phyloP scores from a whole-genome alignment of 2,329 filamentous ascomycete species.

The Penicillium palitans region DNA sequence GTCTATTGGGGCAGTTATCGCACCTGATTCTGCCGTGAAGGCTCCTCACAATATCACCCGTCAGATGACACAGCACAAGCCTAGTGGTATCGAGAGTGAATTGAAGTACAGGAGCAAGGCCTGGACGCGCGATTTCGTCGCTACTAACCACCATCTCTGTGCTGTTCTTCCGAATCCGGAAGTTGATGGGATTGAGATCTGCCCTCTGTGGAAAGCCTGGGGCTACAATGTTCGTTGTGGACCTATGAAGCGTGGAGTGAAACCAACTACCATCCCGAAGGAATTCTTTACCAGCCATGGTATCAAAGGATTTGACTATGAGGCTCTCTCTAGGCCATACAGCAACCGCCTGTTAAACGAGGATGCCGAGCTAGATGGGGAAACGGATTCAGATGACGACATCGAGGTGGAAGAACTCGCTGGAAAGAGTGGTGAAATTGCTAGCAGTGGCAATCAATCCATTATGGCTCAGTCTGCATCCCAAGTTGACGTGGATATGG shows the following conservation, averaged over 20 bases:
- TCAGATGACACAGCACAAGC: conserved; percentile 12
- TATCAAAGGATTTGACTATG: not conserved
- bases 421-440: not conserved
- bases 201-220: not conserved
- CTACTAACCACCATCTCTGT: conserved; percentile 1
- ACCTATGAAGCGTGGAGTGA: not conserved
- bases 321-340: not conserved
- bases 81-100: not conserved
- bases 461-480: not conserved
- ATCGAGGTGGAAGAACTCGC: not conserved
- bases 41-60: conserved; percentile 8
- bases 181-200: not conserved
- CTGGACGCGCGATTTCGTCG: not conserved
- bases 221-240: conserved; percentile 1
- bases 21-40: conserved; percentile 17
- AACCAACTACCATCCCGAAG: not conserved
- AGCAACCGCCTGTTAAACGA: not conserved
- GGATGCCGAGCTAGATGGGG: not conserved
- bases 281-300: not conserved
- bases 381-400: not conserved
- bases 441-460: not conserved
- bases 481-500: not conserved
- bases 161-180: not conserved
- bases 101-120: not conserved
- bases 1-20: conserved; percentile 19